Conservation (phyloP, 1,284 basidiomycete genomes). For the Tilletia indica region DNA sequence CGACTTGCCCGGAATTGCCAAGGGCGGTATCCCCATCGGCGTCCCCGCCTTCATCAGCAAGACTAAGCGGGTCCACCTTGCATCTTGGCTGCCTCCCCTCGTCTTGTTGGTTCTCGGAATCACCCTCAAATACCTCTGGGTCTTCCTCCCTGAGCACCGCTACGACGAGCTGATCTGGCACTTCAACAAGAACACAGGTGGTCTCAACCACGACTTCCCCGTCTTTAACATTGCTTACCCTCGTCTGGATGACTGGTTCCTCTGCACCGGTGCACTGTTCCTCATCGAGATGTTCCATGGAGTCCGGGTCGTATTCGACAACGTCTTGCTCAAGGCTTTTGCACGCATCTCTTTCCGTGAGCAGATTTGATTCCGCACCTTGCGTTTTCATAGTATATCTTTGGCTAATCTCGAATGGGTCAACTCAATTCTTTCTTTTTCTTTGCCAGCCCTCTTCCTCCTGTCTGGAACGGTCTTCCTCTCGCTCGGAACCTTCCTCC, state of each 20-base stretch:
- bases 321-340: constrained; percentile 22
- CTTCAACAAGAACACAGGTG: constrained; percentile 33
- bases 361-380: neutral
- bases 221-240: constrained; percentile 28
- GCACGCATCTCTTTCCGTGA: constrained; percentile 33
- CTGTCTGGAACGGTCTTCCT: constrained; percentile 39
- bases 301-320: constrained; percentile 21
- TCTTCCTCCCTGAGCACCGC: constrained; percentile 24
- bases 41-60: constrained; percentile 4
- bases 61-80: constrained; percentile 17
- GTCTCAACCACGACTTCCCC: constrained; percentile 30
- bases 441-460: constrained; percentile 28
- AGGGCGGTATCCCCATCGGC: constrained; percentile 3
- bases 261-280: constrained; percentile 32
- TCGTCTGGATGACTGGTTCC: constrained; percentile 42
- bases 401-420: no score
- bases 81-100: constrained; percentile 26
- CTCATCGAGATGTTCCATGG: constrained; percentile 34
- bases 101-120: constrained; percentile 27
- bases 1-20: constrained; percentile 7
- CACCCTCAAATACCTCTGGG: constrained; percentile 43
- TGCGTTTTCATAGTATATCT: neutral
- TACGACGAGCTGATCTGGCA: constrained; percentile 33
- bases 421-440: neutral
- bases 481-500: constrained; percentile 31